A percentile compares a stretch with the other conserved stretches of the same genome.
phyloP scores from a whole-genome alignment of 371 early-diverging fungal genomes.

The Apophysomyces elegans region DNA sequence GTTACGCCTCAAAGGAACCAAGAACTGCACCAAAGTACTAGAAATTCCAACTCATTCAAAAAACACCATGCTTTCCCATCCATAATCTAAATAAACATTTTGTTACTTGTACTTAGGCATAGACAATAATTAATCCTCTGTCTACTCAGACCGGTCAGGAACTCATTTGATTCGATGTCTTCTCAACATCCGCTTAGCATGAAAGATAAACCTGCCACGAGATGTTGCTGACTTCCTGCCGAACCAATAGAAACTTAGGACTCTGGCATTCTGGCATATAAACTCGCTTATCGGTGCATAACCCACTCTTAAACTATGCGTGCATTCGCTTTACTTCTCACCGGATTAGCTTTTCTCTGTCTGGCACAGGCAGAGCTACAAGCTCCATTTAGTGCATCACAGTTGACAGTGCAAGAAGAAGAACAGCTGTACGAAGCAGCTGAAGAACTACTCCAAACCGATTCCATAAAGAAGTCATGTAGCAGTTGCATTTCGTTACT shows the following conservation, averaged over 20 bases:
- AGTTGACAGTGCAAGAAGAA: constrained; percentile 4
- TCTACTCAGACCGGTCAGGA: neutral
- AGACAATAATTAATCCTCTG: neutral
- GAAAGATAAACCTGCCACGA: neutral
- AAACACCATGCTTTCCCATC: constrained; percentile 6
- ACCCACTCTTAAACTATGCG: constrained; percentile 13
- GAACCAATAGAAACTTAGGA: constrained; percentile 2
- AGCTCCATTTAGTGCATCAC: constrained; percentile 12
- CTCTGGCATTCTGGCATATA: neutral
- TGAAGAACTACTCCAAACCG: constrained; percentile 24
- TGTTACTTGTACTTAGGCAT: constrained; percentile 3
- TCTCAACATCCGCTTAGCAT: neutral
- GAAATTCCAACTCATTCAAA: constrained; percentile 35
- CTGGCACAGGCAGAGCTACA: constrained; percentile 14
- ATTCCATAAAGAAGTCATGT: constrained; percentile 33
- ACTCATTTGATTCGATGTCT: neutral
- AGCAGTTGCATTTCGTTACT: constrained; percentile 42
- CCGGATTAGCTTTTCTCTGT: constrained; percentile 1
- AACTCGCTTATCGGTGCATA: neutral
- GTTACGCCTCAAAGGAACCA: constrained; percentile 72
- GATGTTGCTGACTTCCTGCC: constrained; percentile 2
- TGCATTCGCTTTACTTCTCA: neutral
- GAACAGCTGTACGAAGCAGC: constrained; percentile 22
- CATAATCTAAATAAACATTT: neutral
- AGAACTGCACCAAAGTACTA: constrained; percentile 67